Conservation (phyloP, 805 yeast genomes). For the Komagataella pastoris region DNA sequence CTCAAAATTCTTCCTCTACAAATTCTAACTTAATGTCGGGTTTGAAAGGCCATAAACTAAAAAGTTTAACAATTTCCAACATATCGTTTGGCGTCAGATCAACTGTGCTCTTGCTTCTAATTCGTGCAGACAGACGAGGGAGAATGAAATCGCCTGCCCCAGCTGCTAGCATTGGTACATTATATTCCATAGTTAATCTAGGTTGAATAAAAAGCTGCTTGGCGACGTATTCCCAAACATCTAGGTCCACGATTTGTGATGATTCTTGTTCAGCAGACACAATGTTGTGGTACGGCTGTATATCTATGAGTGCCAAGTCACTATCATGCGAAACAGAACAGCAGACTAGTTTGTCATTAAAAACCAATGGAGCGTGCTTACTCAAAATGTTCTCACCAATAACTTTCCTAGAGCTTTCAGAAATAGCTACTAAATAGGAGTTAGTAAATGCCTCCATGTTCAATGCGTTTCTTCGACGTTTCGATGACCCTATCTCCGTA, state of each 20-base stretch:
- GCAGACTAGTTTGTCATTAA: not conserved
- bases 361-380: not conserved
- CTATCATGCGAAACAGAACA: not conserved
- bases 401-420: slow-evolving; percentile 6
- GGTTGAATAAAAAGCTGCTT: slow-evolving; percentile 40
- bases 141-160: slow-evolving; percentile 54
- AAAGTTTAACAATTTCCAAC: slow-evolving; percentile 31
- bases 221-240: slow-evolving; percentile 54
- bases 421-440: slow-evolving; percentile 37
- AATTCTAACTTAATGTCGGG: slow-evolving; percentile 28
- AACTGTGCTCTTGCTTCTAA: slow-evolving; percentile 30
- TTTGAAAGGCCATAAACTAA: slow-evolving; percentile 76
- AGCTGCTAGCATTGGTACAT: slow-evolving; percentile 54
- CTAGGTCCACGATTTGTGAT: slow-evolving; percentile 12
- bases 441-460: slow-evolving; percentile 55
- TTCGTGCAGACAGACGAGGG: slow-evolving; percentile 18
- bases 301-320: not conserved
- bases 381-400: not conserved
- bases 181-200: slow-evolving; percentile 28
- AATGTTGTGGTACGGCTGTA: not conserved
- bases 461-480: slow-evolving; percentile 50
- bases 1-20: not conserved
- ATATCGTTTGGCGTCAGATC: slow-evolving; percentile 46
- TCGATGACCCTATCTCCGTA: slow-evolving; percentile 34
- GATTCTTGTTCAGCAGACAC: not conserved